These are phyloP conservation scores for Yamadazyma olivae DNA, from an alignment of 805 yeast genomes.

Conservation along the genomic window DNA sequence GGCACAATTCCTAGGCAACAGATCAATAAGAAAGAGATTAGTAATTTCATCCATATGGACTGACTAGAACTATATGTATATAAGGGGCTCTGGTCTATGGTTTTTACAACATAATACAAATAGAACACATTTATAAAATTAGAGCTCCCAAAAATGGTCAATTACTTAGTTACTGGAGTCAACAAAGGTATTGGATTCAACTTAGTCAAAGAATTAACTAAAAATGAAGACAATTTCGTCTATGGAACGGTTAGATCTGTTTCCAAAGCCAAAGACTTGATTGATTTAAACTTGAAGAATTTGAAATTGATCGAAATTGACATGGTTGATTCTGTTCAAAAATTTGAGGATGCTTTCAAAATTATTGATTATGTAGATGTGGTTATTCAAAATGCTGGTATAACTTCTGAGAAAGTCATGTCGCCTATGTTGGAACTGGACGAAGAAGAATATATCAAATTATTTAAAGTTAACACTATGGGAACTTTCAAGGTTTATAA, in stretches of 20 bases:
- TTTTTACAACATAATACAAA: no score
- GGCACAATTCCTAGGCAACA: no score
- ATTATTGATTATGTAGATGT: conserved; percentile 22
- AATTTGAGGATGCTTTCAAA: conserved; percentile 7
- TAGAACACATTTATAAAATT: no score
- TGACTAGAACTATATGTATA: no score
- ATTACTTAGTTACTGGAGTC: conserved; percentile 30
- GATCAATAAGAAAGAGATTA: no score
- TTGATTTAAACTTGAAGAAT: conserved; percentile 3
- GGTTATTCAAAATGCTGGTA: conserved; percentile 32
- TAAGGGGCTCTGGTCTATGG: no score
- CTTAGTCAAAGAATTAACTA: conserved; percentile 20
- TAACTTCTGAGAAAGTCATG: conserved; percentile 3
- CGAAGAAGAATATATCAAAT: conserved; percentile 1
- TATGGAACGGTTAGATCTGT: conserved; percentile 37
- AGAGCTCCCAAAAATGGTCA: conserved; percentile 9
- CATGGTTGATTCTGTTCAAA: conserved; percentile 1
- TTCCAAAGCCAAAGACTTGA: conserved; percentile 14
- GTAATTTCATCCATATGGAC: no score
- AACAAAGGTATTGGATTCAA: conserved; percentile 39
- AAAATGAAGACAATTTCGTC: conserved; percentile 27
- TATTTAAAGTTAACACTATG: conserved; percentile 7
- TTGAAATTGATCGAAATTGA: conserved; percentile 8
- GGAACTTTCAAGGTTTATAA: conserved; percentile 17
- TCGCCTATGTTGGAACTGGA: background rate